Conservation (phyloP, 495 filamentous ascomycete species). For the Bombardia bombarda region DNA sequence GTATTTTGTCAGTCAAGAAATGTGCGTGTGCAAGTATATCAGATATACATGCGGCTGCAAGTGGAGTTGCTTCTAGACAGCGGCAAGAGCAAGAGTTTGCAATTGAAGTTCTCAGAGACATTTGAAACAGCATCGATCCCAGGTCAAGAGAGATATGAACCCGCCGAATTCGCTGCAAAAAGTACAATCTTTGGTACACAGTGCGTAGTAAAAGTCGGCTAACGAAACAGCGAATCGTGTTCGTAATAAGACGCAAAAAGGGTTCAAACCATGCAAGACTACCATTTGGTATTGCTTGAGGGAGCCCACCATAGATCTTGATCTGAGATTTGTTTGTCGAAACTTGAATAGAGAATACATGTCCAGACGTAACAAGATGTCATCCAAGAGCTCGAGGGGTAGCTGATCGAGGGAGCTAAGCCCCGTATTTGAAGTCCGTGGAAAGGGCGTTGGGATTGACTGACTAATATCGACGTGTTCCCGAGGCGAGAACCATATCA, state of each 20-base stretch:
- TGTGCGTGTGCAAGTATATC: too few relatives aligned
- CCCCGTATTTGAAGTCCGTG: slow-evolving; percentile 16
- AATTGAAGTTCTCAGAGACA: too few relatives aligned
- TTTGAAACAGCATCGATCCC: too few relatives aligned
- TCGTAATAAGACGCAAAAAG: slow-evolving; percentile 33
- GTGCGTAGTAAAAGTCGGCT: too few relatives aligned
- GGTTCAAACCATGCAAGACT: slow-evolving; percentile 28
- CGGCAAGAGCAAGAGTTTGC: too few relatives aligned
- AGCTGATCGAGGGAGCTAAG: slow-evolving; percentile 26
- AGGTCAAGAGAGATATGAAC: too few relatives aligned
- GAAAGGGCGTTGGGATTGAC: slow-evolving; percentile 28
- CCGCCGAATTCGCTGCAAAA: too few relatives aligned
- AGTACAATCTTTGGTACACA: too few relatives aligned
- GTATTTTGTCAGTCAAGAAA: too few relatives aligned
- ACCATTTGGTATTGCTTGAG: slow-evolving; percentile 26
- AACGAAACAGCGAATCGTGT: too few relatives aligned
- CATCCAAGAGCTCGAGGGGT: slow-evolving; percentile 30
- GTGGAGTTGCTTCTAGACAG: too few relatives aligned
- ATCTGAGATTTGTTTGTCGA: slow-evolving; percentile 29
- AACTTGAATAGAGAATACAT: slow-evolving; percentile 31
- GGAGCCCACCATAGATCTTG: slow-evolving; percentile 28
- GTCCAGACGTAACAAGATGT: slow-evolving; percentile 27
- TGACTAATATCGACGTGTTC: slow-evolving; percentile 12
- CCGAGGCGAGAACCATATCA: slow-evolving; percentile 28
- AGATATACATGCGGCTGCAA: too few relatives aligned